A percentile compares a stretch with the other conserved stretches of the same genome.
Evolutionary conservation across 139 green algal genomes (phyloP).

Genomic region (Chlorella sp.): DNA sequence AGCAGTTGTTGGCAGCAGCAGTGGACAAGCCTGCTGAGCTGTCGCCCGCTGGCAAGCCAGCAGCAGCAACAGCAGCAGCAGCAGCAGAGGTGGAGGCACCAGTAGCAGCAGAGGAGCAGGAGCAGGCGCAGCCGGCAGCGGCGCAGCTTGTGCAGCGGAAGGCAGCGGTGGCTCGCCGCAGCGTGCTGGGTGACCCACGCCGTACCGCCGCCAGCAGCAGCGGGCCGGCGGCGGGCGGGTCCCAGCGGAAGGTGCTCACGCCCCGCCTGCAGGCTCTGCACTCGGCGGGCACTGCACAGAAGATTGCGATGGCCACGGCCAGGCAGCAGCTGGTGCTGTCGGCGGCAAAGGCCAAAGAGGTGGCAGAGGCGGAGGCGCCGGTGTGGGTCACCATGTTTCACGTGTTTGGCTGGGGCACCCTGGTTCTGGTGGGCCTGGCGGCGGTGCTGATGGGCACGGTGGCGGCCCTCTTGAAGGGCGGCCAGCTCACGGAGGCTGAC

Average conservation of each 20-base stretch:
- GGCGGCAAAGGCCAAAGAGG: neutral
- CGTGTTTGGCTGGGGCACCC: conserved; percentile 22
- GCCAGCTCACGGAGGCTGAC: conserved; percentile 1
- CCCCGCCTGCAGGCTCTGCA: neutral
- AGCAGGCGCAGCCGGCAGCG: neutral
- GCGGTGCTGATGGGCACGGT: neutral
- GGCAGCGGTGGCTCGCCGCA: neutral
- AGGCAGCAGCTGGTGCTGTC: conserved; percentile 21
- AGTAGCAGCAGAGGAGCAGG: neutral
- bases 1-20: neutral
- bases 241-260: neutral
- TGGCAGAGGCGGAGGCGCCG: neutral
- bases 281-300: conserved; percentile 5
- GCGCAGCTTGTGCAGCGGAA: conserved; percentile 16
- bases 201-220: neutral
- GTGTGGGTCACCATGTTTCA: neutral
- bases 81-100: neutral
- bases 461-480: conserved; percentile 8
- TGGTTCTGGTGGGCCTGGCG: conserved; percentile 3
- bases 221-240: too few relatives aligned
- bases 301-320: conserved; percentile 22
- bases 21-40: neutral
- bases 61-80: neutral
- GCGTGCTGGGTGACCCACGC: neutral
- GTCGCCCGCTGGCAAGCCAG: neutral